A percentile compares a stretch with the other conserved stretches of the same genome.
These are phyloP conservation scores for Xanthoconium stramineum DNA, from an alignment of 768 basidiomycete genomes.

Conservation along the genomic window DNA sequence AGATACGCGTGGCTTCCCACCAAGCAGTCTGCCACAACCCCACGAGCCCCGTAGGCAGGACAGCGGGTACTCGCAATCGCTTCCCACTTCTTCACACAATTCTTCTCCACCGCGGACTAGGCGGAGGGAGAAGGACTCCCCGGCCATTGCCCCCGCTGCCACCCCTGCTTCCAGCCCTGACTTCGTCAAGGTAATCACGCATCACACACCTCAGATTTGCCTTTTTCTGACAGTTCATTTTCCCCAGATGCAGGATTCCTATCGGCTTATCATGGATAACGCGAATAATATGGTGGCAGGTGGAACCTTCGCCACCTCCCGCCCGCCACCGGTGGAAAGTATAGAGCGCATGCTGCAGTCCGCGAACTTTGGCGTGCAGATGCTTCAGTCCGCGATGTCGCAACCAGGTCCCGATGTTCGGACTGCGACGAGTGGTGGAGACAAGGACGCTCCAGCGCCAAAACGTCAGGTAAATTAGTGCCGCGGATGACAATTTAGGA, in stretches of 20 bases:
- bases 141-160: constrained; percentile 25
- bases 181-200: constrained; percentile 38
- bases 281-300: constrained; percentile 29
- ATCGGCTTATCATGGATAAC: constrained; percentile 40
- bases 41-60: constrained; percentile 35
- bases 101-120: constrained; percentile 34
- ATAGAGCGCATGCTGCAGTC: constrained; percentile 47
- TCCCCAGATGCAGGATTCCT: constrained; percentile 42
- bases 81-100: constrained; percentile 24
- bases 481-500: constrained; percentile 23
- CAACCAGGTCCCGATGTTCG: constrained; percentile 30
- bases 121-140: constrained; percentile 35
- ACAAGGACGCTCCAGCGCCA: constrained; percentile 30
- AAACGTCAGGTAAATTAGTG: constrained; percentile 34
- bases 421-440: constrained; percentile 18
- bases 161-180: constrained; percentile 34
- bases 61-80: constrained; percentile 29
- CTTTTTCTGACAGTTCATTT: constrained; percentile 12
- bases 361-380: constrained; percentile 37
- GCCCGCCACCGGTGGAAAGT: constrained; percentile 28
- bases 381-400: constrained; percentile 27
- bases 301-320: constrained; percentile 22
- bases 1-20: constrained; percentile 31
- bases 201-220: neutral
- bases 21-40: constrained; percentile 21